phyloP scores from a whole-genome alignment of 139 green algal genomes.

The Chlamydomonas schloesseri region DNA sequence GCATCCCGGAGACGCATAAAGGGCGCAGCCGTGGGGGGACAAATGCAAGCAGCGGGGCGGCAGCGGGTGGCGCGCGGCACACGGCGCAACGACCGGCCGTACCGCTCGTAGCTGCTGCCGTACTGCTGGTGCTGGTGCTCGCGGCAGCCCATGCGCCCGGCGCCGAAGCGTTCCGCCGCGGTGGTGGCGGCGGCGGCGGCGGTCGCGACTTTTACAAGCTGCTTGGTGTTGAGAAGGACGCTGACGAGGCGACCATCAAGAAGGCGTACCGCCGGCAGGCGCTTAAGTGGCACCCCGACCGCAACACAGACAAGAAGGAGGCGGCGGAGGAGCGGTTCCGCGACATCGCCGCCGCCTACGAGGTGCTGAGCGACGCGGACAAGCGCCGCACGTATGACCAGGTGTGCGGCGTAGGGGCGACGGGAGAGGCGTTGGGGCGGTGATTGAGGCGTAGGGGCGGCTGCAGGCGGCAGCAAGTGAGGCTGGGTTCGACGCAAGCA shows the following conservation, averaged over 20 bases:
- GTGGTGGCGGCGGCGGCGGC: no score
- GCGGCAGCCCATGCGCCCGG: no score
- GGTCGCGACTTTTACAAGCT: conserved; percentile 75
- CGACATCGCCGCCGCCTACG: conserved; percentile 73
- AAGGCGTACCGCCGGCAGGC: conserved; percentile 81
- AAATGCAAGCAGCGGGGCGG: no score
- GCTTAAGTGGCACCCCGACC: conserved; percentile 87
- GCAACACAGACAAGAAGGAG: conserved; percentile 85
- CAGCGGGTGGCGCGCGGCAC: no score
- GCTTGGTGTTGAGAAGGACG: conserved; percentile 74
- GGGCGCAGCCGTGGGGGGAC: no score
- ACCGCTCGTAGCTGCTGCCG: not conserved
- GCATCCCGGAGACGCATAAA: no score
- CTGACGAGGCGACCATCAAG: conserved; percentile 87
- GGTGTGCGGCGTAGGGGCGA: conserved; percentile 38
- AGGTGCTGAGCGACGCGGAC: conserved; percentile 84
- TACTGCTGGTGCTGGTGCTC: not conserved
- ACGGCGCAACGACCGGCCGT: no score
- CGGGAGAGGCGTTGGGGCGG: not conserved
- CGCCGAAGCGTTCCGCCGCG: no score
- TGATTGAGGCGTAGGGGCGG: no score
- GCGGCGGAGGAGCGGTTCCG: conserved; percentile 84
- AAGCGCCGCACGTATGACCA: conserved; percentile 86
- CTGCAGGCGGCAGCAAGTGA: no score
- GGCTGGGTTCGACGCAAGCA: no score